Conservation (phyloP, 495 filamentous ascomycete species). For the Podospora pseudopauciseta region DNA sequence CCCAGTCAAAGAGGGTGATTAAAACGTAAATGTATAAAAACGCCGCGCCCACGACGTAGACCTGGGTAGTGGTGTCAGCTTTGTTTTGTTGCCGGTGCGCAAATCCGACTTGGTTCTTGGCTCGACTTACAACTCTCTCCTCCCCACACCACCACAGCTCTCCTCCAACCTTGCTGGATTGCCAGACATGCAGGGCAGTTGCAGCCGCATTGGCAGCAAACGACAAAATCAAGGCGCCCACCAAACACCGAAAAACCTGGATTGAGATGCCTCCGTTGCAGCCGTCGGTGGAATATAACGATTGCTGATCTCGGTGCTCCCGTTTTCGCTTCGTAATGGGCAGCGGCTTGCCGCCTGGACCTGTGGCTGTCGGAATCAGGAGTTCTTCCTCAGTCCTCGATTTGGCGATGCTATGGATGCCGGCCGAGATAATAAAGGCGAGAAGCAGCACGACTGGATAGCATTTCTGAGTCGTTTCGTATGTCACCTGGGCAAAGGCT, state of each 20-base stretch:
- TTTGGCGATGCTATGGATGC: slow-evolving; percentile 42
- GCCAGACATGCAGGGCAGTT: slow-evolving; percentile 72
- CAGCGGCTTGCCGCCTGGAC: slow-evolving; percentile 79
- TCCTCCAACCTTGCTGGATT: slow-evolving; percentile 44
- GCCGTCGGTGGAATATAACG: slow-evolving; percentile 36
- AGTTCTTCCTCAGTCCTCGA: slow-evolving; percentile 43
- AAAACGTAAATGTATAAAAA: slow-evolving; percentile 59
- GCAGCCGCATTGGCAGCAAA: slow-evolving; percentile 71
- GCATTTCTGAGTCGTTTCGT: slow-evolving; percentile 38
- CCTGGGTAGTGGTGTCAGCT: slow-evolving; percentile 46
- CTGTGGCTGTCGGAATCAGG: slow-evolving; percentile 40
- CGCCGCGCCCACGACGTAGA: slow-evolving; percentile 70
- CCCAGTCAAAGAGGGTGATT: slow-evolving; percentile 75
- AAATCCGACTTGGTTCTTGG: not conserved
- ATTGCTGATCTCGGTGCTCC: slow-evolving; percentile 33
- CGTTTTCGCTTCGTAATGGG: slow-evolving; percentile 54
- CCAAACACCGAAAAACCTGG: slow-evolving; percentile 69
- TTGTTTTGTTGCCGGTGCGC: not conserved
- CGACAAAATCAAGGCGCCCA: slow-evolving; percentile 61
- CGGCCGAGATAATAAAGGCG: slow-evolving; percentile 42
- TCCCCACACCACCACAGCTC: slow-evolving; percentile 83
- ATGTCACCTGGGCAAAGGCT: slow-evolving; percentile 34
- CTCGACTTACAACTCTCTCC: slow-evolving; percentile 67
- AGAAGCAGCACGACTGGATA: slow-evolving; percentile 44
- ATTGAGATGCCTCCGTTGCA: slow-evolving; percentile 61